Conservation (phyloP, 257 asterid genomes). For the Nicotiana paniculata region DNA sequence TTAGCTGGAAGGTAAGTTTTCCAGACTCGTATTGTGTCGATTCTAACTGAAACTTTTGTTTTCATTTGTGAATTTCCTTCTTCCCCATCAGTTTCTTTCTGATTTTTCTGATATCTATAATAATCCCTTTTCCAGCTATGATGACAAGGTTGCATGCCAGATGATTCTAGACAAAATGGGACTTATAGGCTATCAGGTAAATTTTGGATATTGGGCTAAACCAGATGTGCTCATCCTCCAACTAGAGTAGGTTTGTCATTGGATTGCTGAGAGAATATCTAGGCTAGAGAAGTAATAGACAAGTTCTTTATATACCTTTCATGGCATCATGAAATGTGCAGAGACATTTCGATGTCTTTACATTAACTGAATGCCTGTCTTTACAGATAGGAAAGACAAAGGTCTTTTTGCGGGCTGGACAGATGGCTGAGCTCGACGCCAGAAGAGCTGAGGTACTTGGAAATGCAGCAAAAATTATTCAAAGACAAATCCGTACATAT, state of each 20-base stretch:
- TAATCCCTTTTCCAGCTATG: conserved; percentile 51
- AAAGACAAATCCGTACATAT: conserved; percentile 90
- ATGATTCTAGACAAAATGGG: conserved; percentile 90
- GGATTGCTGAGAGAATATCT: not conserved
- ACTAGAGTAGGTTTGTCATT: not conserved
- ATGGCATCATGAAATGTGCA: not conserved
- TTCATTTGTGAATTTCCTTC: not conserved
- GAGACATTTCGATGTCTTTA: conserved; percentile 5
- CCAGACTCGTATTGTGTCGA: not conserved
- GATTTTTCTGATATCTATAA: not conserved
- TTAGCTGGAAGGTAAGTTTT: conserved; percentile 55
- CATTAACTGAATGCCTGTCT: conserved; percentile 8
- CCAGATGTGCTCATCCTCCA: not conserved
- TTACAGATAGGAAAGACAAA: conserved; percentile 93
- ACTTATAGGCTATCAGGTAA: conserved; percentile 87
- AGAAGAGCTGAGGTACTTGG: conserved; percentile 97
- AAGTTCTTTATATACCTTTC: not conserved
- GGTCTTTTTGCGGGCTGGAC: conserved; percentile 98
- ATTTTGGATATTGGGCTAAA: not conserved
- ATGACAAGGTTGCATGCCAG: conserved; percentile 84
- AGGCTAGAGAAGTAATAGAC: not conserved
- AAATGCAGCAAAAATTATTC: conserved; percentile 92
- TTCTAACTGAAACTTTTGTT: not conserved
- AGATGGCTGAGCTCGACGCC: conserved; percentile 99
- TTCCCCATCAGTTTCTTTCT: not conserved